Percentiles rank a stretch among this genome's conserved stretches.
phyloP scores from a whole-genome alignment of 2,329 filamentous ascomycete genomes.

The Fusarium abutilonis region DNA sequence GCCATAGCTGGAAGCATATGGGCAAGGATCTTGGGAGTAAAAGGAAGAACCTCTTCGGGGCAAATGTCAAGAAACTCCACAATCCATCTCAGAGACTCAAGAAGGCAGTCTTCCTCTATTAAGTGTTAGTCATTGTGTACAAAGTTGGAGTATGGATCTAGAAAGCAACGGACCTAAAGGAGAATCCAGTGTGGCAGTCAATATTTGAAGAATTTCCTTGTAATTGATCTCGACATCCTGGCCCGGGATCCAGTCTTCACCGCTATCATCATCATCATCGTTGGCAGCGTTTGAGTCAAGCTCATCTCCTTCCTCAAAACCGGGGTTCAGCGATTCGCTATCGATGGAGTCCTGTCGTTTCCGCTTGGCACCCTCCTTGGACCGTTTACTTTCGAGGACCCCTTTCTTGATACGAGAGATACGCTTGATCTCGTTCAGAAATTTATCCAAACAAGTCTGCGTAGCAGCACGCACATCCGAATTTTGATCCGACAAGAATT shows the following conservation, averaged over 20 bases:
- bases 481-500: conserved; percentile 91
- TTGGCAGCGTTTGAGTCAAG: conserved; percentile 65
- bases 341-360: conserved; percentile 77
- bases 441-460: conserved; percentile 86
- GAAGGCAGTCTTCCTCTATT: conserved; percentile 86
- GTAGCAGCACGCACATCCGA: conserved; percentile 95
- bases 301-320: conserved; percentile 69
- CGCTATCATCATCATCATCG: conserved; percentile 70
- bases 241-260: conserved; percentile 96
- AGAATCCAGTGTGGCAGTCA: conserved; percentile 88
- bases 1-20: conserved; percentile 95
- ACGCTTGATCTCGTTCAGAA: conserved; percentile 91
- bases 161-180: conserved; percentile 68
- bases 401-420: conserved; percentile 93
- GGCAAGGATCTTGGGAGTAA: conserved; percentile 90
- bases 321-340: conserved; percentile 67
- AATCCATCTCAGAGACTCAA: conserved; percentile 94
- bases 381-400: conserved; percentile 84
- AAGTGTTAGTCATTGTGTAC: conserved; percentile 21
- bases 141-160: background rate
- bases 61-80: conserved; percentile 97
- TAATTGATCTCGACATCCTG: conserved; percentile 97
- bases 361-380: conserved; percentile 71
- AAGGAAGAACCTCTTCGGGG: conserved; percentile 93
- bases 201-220: conserved; percentile 87